Conservation (phyloP, 306 rosid species). For the Prunus campanulata region DNA sequence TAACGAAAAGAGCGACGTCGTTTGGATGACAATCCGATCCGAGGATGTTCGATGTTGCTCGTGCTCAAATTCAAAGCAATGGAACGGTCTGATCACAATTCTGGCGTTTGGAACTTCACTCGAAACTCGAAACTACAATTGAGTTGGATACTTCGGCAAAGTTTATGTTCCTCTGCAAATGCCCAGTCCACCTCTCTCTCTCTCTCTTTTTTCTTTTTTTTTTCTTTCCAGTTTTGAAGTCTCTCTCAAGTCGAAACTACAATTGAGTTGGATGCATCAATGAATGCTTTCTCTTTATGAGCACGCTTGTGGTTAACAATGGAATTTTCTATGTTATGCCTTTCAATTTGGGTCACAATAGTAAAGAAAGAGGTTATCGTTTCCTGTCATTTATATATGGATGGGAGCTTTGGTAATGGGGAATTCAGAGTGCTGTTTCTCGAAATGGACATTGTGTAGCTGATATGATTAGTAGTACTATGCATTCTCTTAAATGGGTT, state of each 20-base stretch:
- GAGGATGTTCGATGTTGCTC: too few species aligned
- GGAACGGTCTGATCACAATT: neutral
- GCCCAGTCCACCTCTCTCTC: neutral
- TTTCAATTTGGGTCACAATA: neutral
- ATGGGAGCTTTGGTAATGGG: neutral
- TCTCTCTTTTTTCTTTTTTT: too few species aligned
- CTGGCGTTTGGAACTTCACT: neutral
- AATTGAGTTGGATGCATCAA: too few species aligned
- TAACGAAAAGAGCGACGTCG: neutral
- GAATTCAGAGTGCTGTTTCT: neutral
- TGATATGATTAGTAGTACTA: slow-evolving; percentile 28
- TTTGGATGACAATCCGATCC: neutral
- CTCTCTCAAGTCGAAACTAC: neutral
- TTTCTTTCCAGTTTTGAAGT: neutral
- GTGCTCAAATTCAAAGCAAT: neutral
- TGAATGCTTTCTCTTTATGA: neutral
- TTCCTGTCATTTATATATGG: neutral
- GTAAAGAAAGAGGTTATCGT: neutral
- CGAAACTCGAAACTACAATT: neutral
- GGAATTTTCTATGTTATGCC: neutral
- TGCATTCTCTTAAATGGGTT: slow-evolving; percentile 49
- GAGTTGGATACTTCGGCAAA: neutral
- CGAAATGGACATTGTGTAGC: slow-evolving; percentile 7
- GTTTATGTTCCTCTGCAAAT: neutral
- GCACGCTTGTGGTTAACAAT: neutral